These are phyloP conservation scores for Annulohypoxylon nitens DNA, from an alignment of 495 filamentous ascomycete genomes.

Conservation along the genomic window DNA sequence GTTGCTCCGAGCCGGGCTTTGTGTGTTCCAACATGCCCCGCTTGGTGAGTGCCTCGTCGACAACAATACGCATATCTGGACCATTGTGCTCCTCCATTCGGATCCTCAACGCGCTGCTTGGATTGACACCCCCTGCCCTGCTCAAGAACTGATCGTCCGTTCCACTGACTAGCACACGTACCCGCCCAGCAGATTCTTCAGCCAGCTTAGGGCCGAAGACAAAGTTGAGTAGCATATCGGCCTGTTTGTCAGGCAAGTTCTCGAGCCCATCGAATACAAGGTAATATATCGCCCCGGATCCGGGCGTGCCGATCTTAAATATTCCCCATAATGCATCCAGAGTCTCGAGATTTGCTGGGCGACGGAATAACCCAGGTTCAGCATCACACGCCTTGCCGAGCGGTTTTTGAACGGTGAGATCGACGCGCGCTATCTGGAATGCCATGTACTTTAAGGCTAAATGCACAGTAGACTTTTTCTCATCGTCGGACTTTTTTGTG, in stretches of 20 bases:
- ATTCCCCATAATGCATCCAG: slow-evolving; percentile 1
- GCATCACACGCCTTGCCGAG: slow-evolving; percentile 12
- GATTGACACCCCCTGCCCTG: neutral
- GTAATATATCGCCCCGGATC: slow-evolving; percentile 5
- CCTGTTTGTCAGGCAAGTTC: slow-evolving; percentile 9
- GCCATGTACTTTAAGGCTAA: slow-evolving; percentile 17
- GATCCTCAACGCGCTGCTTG: slow-evolving; percentile 6
- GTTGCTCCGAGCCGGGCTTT: slow-evolving; percentile 8
- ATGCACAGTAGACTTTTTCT: neutral
- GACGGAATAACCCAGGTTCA: slow-evolving; percentile 1
- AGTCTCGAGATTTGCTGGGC: slow-evolving; percentile 2
- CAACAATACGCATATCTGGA: slow-evolving; percentile 12
- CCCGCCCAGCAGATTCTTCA: slow-evolving; percentile 3
- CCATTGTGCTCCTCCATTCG: slow-evolving; percentile 11
- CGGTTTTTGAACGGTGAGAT: neutral
- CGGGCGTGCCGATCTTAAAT: neutral
- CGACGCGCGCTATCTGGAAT: slow-evolving; percentile 14
- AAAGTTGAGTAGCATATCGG: slow-evolving; percentile 2
- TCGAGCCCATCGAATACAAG: slow-evolving; percentile 14
- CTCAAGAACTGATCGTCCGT: slow-evolving; percentile 2
- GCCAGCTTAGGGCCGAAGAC: slow-evolving; percentile 4
- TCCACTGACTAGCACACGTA: slow-evolving; percentile 14
- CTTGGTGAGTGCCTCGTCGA: slow-evolving; percentile 15
- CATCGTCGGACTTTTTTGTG: slow-evolving; percentile 16
- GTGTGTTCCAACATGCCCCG: slow-evolving; percentile 13